Base-by-base conservation (phyloP, 75 land plant genomes). In the Cryptomeria japonica region DNA sequence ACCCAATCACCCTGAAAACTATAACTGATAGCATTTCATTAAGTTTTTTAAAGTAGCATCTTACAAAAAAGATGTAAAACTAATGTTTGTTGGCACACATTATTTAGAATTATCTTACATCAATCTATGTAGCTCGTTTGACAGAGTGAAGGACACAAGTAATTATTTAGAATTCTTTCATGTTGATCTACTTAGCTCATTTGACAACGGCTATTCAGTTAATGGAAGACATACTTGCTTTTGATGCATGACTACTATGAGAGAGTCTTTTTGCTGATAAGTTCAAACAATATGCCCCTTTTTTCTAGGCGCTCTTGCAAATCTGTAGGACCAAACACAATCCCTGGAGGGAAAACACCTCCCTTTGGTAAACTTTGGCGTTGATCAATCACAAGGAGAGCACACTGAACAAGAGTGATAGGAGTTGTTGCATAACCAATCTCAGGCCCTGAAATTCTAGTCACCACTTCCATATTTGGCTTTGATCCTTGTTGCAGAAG, bases 341-440 rank as follows among this genome's bases (percentile, higher is more conserved):
- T 90, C 11, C 99, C 99, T 3, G 99, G 99, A 19, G 99, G 83
- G 9, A 87, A 93, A 58, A 94, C 98, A 31, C 99, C 99, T 85
- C 99, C 99, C 83, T 93, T 96, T 6, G 99, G 99, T 37, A 97
- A 90, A 42, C 86, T 89, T 14, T 82, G 88, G 2, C 99, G 91
- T 58, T 93, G 87, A 64, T 87, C 89, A 83, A 97, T 86, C 85
- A 97, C 86, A 86, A 96, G 55, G 8, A 97, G 91, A 84, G 98
- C 96, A 89, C 99, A 96, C 75, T 97, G 99, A n/a, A 97, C 78
- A 14, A 96, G 92, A 51, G 89, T 84, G 80, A 97, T 97, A 9
- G 99, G 99, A 83, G 99, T 97, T 46, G 99, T 93, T 14, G 92
- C 19, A 86, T 97, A 97, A 22, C 99, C 99, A 89, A 96, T 90